Evolutionary conservation across 257 asterid species (phyloP), one percentile per base, ranked within the genome.

Genomic region (Penstemon newberryi): DNA sequence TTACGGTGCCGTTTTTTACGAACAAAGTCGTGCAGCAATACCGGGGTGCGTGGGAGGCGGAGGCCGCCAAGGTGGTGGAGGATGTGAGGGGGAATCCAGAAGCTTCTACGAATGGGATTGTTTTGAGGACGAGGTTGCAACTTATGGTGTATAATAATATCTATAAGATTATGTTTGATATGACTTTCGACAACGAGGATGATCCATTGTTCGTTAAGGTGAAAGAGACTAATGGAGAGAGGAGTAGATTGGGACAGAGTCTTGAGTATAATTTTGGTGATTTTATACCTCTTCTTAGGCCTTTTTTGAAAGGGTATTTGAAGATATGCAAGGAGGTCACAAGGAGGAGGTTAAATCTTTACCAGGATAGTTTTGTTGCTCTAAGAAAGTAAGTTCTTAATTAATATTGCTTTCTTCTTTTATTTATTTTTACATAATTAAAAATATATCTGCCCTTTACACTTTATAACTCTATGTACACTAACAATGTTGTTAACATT

Each of bases 241-340:
- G 96, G 77, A 89, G 96, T 63, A 85, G 82, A 12, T 64, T 89
- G 77, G 94, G 88, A 1, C 96, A 89, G 74, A 89, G 87, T 75
- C 78, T 83, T 19, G 87, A 83, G 67, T 89, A 89, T 19, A 89
- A 89, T n/a, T 89, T 81, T 79, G 96, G 96, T 9, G 96, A 89
- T 77, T 89, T 86, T 49, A 75, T 89, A 11, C 96, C 96, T 0
- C 72, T 89, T 55, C 76, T 89, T 70, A 83, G 95, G 80, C 96
- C 96, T 0, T 87, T 89, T 60, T 72, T 89, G 81, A 82, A 84
- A 60, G 89, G 92, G 0, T 87, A 89, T 15, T 73, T 89, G 82
- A 79, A 76, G 63, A 77, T 77, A 47, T 89, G 96, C 70, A 87
- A 72, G 58, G 87, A 89, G 51, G 85, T 89, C 12, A 87, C 84